Percentiles rank a stretch among this genome's conserved stretches.
Conservation (phyloP, 108 stramenopile species). For the Cyclostephanos tholiformis region DNA sequence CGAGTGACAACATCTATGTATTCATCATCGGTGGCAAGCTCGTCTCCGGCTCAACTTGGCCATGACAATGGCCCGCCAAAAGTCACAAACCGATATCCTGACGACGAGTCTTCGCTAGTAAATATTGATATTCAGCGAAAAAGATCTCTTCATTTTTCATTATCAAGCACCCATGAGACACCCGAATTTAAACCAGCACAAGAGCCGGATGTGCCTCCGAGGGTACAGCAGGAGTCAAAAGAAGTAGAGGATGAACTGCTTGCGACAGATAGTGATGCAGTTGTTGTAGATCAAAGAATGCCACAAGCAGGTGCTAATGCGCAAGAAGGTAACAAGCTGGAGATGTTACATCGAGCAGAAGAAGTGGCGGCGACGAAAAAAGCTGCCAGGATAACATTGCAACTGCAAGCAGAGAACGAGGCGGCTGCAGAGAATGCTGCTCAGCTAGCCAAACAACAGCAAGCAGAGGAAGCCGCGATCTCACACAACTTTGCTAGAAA, state of each 20-base stretch:
- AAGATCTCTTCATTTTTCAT: background rate
- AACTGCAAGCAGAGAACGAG: background rate
- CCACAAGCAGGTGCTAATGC: background rate
- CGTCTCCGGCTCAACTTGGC: slow-evolving; percentile 5
- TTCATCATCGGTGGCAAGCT: background rate
- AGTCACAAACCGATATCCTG: slow-evolving; percentile 4
- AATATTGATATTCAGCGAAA: background rate
- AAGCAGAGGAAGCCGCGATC: background rate
- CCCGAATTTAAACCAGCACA: background rate
- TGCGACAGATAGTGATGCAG: background rate
- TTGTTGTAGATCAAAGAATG: too few species aligned
- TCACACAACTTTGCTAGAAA: background rate
- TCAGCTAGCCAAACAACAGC: background rate
- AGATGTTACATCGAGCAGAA: background rate
- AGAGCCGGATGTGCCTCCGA: background rate
- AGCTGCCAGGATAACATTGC: background rate
- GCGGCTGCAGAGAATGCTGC: background rate
- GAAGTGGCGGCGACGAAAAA: background rate
- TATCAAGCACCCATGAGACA: background rate
- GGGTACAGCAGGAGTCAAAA: background rate
- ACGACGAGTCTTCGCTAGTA: background rate
- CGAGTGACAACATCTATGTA: slow-evolving; percentile 12
- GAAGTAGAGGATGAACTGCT: slow-evolving; percentile 3
- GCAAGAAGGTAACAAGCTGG: background rate
- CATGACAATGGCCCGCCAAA: slow-evolving; percentile 1